Conservation (phyloP, 148 eudicot species). For the Amaranthus palmeri region DNA sequence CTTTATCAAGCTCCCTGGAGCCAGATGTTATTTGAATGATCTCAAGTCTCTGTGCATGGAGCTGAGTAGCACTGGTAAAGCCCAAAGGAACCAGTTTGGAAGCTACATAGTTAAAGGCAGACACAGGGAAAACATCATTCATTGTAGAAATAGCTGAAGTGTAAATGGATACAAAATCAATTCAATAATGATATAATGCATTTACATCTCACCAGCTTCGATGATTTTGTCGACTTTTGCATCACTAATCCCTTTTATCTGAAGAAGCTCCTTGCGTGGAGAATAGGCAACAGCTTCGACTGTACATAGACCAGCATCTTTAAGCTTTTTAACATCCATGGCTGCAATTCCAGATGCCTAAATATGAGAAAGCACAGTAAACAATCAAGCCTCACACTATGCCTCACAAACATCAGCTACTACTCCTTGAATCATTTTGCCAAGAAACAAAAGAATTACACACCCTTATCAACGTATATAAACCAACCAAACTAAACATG, state of each 20-base stretch:
- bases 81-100: slow-evolving; percentile 94
- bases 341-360: slow-evolving; percentile 95
- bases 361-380: background rate
- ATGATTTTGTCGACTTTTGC: slow-evolving; percentile 96
- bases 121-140: background rate
- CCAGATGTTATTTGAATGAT: slow-evolving; percentile 91
- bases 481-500: background rate
- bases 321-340: slow-evolving; percentile 83
- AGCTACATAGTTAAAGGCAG: slow-evolving; percentile 44
- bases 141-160: background rate
- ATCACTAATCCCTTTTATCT: slow-evolving; percentile 93
- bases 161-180: background rate
- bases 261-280: slow-evolving; percentile 95
- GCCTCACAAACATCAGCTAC: background rate
- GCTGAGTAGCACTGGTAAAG: slow-evolving; percentile 88
- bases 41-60: slow-evolving; percentile 89
- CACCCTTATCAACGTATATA: background rate
- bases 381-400: background rate
- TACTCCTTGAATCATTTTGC: background rate
- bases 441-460: background rate
- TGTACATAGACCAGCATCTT: slow-evolving; percentile 92
- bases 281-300: slow-evolving; percentile 90
- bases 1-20: slow-evolving; percentile 85
- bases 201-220: slow-evolving; percentile 63
- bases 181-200: background rate